Conservation (phyloP, 768 basidiomycete genomes). For the Epithele typhae region DNA sequence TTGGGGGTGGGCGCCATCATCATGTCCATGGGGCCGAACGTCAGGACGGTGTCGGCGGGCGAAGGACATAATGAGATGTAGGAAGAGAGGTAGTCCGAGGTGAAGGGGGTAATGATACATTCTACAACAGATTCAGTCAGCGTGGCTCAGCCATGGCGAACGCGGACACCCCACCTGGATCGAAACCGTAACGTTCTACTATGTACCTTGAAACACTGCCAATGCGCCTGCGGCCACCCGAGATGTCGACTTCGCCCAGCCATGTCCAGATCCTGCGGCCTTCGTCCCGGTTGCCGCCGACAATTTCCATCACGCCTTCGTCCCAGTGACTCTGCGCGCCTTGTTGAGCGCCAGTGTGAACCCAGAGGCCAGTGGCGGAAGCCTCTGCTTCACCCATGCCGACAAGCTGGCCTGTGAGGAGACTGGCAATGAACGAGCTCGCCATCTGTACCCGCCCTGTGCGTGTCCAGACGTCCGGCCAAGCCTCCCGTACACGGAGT, state of each 20-base stretch:
- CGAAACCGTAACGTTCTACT: constrained; percentile 78
- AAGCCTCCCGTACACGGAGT: constrained; percentile 72
- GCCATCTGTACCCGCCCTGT: constrained; percentile 79
- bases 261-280: constrained; percentile 68
- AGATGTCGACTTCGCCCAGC: constrained; percentile 78
- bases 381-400: constrained; percentile 74
- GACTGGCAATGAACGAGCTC: constrained; percentile 65
- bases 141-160: not conserved
- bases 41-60: constrained; percentile 68
- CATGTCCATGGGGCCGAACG: constrained; percentile 78
- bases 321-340: constrained; percentile 56
- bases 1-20: constrained; percentile 72
- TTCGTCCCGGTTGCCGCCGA: constrained; percentile 73
- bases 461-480: constrained; percentile 75
- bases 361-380: constrained; percentile 76
- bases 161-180: constrained; percentile 53
- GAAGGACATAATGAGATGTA: constrained; percentile 77
- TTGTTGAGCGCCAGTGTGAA: constrained; percentile 33
- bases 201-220: constrained; percentile 72
- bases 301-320: constrained; percentile 70
- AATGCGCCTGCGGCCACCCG: constrained; percentile 56
- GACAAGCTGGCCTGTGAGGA: constrained; percentile 69
- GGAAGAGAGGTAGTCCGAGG: constrained; percentile 67
- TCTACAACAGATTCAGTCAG: constrained; percentile 37
- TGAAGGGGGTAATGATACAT: constrained; percentile 71